Evolutionary conservation across 306 rosid genomes (phyloP), one percentile per base, ranked within the genome.

Genomic region (Medicago lupulina): DNA sequence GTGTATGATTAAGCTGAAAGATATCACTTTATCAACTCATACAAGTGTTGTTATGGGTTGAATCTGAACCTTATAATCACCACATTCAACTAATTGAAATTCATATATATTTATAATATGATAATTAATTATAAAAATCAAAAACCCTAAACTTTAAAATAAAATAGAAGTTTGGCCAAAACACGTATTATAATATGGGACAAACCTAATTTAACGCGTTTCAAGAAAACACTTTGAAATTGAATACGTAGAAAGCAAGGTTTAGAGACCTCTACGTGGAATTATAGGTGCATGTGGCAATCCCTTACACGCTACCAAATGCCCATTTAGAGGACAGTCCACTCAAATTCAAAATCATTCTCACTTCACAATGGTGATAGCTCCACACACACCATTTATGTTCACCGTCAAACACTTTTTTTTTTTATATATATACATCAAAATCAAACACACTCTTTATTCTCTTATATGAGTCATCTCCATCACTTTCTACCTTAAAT

Each of bases 331-430:
- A 79, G 18, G 63, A 15, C 6, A 62, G n/a, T 72, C 79, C 79
- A 71, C 79, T 66, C 1, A 67, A 39, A 40, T 60, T 68, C 68
- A 74, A n/a, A 50, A 23, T 49, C 67, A 58, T 38, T 18, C 61
- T 4, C 80, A 82, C 80, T 51, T 4, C 80, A 82, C 80, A 75
- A 23, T 74, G 77, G 12, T 75, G 9, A 8, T 12, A 18, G 3
- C 57, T 50, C 57, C 57, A 31, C 36, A 31, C 36, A 31, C 36
- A 31, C 36, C 28, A 31, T 31, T 31, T 31, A 31, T 28, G 34
- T 28, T 28, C 36, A 31, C 36, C 5, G 36, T 31, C 36, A 31
- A 31, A 31, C 6, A 4, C 36, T 31, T 6, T 31, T 31, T 4
- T 3, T 31, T 31, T 31, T 23, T 23, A 1, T 23, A 23, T 23